Base-by-base conservation (phyloP, 2,329 filamentous ascomycete species). In the Malbranchea zuffiana region DNA sequence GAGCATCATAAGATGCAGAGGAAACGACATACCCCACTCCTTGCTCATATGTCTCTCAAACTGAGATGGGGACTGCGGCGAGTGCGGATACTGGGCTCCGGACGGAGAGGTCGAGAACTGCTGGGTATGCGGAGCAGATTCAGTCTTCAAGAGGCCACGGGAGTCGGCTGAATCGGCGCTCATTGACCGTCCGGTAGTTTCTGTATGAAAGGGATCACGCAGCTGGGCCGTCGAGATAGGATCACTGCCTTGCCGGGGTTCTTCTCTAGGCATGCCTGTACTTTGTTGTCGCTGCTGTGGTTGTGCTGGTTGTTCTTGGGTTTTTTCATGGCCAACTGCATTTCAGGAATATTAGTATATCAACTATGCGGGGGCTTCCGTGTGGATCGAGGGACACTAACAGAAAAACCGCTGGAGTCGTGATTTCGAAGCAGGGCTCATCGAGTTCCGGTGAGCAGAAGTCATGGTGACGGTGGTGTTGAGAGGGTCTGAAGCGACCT, bases 41-140 rank as follows among this genome's bases (percentile, higher is more conserved):
- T 50, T 50, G 47, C 59, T 61, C 51, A 52, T 47, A 16, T 58
- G 54, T 32, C 59, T 56, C 41, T 57, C 51, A 10, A 18, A 39
- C 28, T 15, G 17, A 17, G 24, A 24, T 10, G 27, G 7, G 8
- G 41, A 31, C 17, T n/a, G 13, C 5, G 29, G 17, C n/a, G 26
- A 19, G n/a, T n/a, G n/a, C n/a, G n/a, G n/a, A n/a, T n/a, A n/a
- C n/a, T n/a, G 24, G 32, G 31, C 13, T 37, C 23, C 5, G 26
- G 20, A 17, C 29, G 32, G 2, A 12, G 27, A 16, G 15, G 8
- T 12, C 13, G 27, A 30, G 12, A 7, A 6, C 12, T 10, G 27
- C 13, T 25, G 28, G 6, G 11, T 27, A 11, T 35, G 27, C 26
- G 23, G 13, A 28, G 26, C n/a, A 15, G 28, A 28, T 23, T 34